Base-by-base conservation (phyloP, 2,329 filamentous ascomycete genomes). In the Aspergillus vadensis region DNA sequence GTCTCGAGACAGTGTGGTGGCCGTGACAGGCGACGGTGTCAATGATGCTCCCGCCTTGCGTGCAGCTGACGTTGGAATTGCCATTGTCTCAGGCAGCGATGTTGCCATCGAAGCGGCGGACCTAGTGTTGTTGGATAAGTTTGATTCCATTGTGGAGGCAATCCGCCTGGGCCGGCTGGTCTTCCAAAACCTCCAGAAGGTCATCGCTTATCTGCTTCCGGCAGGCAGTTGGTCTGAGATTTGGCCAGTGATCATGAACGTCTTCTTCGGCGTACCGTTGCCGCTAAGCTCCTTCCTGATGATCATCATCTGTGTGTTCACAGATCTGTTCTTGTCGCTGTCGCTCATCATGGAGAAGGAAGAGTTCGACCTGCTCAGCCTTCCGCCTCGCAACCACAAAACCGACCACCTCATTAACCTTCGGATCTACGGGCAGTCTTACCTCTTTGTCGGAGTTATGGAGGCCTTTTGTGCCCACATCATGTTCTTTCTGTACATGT, bases 221-320 rank as follows among this genome's bases (percentile, higher is more conserved):
- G 83, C 83, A 0, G 83, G 83, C 39, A 79, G 76, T 51, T 85
- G 79, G 76, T 85, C 82, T 4, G 83, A 86, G 67, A 84, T 86
- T 63, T 85, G 82, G 82, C 83, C 83, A 0, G 83, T 85, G 0
- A 36, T 86, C 1, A 71, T 84, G 65, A 85, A 85, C 62, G 83
- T 85, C 58, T 84, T 82, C 65, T 82, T 85, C 30, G 83, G 83
- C 3, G 78, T 85, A 3, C 83, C 83, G 0, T 74, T 82, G 0
- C 82, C 82, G 0, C 67, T 85, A 0, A 80, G 76, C 41, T 78
- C 82, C 0, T 85, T 85, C 67, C 76, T 85, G 44, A 85, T 85
- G 83, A 85, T 85, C 64, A 82, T 85, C 62, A 84, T 85, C 54
- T 85, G 82, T 58, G 81, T 84, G 61, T 85, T 85, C 61, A 85